These are phyloP conservation scores for Trichosporon ovoides DNA, from an alignment of 1,284 basidiomycete genomes.

Conservation along the genomic window DNA sequence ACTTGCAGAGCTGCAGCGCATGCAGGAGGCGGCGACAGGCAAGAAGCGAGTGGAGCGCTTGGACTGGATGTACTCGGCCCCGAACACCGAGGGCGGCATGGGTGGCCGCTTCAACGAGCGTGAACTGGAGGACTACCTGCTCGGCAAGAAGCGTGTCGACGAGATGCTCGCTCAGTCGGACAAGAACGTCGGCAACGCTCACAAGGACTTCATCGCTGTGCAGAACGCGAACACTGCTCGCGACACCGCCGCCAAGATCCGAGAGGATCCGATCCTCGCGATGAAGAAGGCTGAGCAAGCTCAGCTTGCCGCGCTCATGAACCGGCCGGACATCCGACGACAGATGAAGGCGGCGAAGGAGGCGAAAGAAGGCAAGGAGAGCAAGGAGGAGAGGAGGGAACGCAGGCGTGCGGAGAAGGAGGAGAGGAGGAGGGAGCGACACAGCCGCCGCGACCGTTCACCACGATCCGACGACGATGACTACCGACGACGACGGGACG, in stretches of 20 bases:
- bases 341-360: conserved; percentile 72
- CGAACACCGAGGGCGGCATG: conserved; percentile 74
- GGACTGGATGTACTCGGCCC: conserved; percentile 99
- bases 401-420: conserved; percentile 58
- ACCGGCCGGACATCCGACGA: conserved; percentile 81
- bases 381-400: conserved; percentile 57
- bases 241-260: conserved; percentile 86
- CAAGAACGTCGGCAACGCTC: conserved; percentile 79
- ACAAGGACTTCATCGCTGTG: conserved; percentile 84
- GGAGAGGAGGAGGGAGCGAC: conserved; percentile 18
- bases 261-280: conserved; percentile 89
- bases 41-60: conserved; percentile 88
- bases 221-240: conserved; percentile 88
- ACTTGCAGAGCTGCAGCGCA: conserved; percentile 86
- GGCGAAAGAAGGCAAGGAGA: conserved; percentile 58
- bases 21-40: conserved; percentile 91
- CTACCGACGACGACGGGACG: conserved; percentile 10
- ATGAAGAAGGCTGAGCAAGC: conserved; percentile 98
- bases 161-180: conserved; percentile 80
- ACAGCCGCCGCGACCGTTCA: conserved; percentile 10
- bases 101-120: conserved; percentile 55
- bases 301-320: conserved; percentile 80
- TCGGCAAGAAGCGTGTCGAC: conserved; percentile 98
- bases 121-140: conserved; percentile 90
- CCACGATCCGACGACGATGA: conserved; percentile 10